phyloP scores from a whole-genome alignment of 331 rosid species.

The Cydonia oblonga region DNA sequence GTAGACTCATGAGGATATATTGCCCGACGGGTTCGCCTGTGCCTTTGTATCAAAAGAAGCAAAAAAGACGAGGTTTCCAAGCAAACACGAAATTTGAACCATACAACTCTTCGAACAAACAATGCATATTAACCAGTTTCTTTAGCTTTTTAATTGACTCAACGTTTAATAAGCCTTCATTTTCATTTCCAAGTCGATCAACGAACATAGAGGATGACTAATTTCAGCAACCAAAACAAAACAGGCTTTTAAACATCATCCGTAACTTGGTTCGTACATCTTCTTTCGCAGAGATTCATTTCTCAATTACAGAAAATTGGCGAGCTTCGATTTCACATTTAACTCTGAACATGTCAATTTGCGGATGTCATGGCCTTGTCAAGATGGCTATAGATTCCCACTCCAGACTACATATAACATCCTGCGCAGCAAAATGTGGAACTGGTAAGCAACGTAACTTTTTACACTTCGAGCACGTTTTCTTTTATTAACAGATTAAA shows the following conservation, averaged over 20 bases:
- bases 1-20: no score
- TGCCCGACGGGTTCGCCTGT: no score
- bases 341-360: conserved; percentile 2
- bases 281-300: neutral
- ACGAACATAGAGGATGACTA: no score
- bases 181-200: neutral
- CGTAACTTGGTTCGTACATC: neutral
- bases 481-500: neutral
- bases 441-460: conserved; percentile 9
- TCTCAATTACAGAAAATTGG: neutral
- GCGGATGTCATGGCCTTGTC: conserved; percentile 35
- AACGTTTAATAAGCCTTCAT: neutral
- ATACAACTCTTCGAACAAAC: neutral
- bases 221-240: neutral
- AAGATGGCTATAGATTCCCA: conserved; percentile 88
- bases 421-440: conserved; percentile 38
- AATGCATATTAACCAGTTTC: neutral
- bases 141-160: neutral
- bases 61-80: no score
- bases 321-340: neutral
- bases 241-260: neutral
- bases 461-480: no score
- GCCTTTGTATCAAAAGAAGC: no score
- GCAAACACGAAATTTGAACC: neutral
- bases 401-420: conserved; percentile 78